These are phyloP conservation scores for Perilla frutescens DNA, from an alignment of 257 asterid genomes.

Conservation along the genomic window DNA sequence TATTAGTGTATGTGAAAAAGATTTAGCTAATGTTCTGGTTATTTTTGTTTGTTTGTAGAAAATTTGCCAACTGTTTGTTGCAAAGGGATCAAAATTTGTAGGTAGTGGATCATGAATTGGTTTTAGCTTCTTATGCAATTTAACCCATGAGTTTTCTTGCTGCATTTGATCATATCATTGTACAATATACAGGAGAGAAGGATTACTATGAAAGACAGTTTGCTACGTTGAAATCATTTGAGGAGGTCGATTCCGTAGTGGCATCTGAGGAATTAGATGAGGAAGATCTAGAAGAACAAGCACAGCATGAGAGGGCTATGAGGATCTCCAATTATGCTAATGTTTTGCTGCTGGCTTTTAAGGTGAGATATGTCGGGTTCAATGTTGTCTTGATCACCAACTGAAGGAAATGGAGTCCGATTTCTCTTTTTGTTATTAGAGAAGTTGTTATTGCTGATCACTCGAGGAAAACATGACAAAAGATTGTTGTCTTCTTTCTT, in stretches of 20 bases:
- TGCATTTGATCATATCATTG: not conserved
- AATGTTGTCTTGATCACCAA: not conserved
- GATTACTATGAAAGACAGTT: conserved; percentile 83
- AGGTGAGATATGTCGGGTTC: conserved; percentile 49
- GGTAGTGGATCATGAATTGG: not conserved
- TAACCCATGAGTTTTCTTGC: not conserved
- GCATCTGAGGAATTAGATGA: conserved; percentile 54
- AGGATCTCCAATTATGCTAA: conserved; percentile 82
- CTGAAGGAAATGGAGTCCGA: not conserved
- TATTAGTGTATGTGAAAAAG: not conserved
- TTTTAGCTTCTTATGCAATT: conserved; percentile 13
- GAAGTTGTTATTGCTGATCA: not conserved
- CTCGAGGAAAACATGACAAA: not conserved
- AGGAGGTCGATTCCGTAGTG: conserved; percentile 64
- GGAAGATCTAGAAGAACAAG: conserved; percentile 68
- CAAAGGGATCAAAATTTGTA: not conserved
- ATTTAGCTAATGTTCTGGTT: conserved; percentile 9
- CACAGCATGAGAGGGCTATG: conserved; percentile 87
- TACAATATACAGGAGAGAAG: conserved; percentile 60
- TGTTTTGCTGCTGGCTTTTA: conserved; percentile 65
- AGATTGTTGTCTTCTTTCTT: not conserved
- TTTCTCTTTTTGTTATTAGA: not conserved
- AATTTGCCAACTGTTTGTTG: not conserved
- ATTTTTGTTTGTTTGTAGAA: not conserved
- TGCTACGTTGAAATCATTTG: conserved; percentile 77